phyloP scores from a whole-genome alignment of 805 yeast species.

The Torulaspora franciscae region DNA sequence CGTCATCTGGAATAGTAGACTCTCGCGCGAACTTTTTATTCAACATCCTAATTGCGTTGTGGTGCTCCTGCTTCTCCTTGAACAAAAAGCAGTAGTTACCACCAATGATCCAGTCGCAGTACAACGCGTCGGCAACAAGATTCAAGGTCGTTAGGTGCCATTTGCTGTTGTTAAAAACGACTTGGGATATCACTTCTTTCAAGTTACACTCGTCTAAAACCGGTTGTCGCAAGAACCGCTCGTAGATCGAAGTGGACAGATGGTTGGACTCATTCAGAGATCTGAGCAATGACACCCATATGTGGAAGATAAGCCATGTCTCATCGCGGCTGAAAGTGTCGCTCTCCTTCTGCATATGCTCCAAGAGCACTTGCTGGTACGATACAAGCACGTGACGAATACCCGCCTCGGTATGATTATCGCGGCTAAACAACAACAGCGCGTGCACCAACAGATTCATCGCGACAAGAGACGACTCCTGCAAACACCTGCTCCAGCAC shows the following conservation, averaged over 20 bases:
- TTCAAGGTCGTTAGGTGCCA: conserved; percentile 6
- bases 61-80: conserved; percentile 16
- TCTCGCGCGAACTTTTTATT: conserved; percentile 1
- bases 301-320: conserved; percentile 15
- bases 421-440: background rate
- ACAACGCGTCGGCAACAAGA: conserved; percentile 13
- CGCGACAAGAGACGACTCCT: conserved; percentile 3
- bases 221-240: conserved; percentile 4
- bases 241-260: background rate
- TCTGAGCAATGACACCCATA: conserved; percentile 15
- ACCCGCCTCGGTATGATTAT: conserved; percentile 1
- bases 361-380: conserved; percentile 13
- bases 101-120: conserved; percentile 14
- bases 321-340: conserved; percentile 4
- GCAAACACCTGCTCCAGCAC: conserved; percentile 11
- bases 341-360: background rate
- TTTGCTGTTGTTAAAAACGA: conserved; percentile 1
- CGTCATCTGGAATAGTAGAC: background rate
- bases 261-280: conserved; percentile 1
- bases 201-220: background rate
- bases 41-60: conserved; percentile 8
- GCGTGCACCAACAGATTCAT: conserved; percentile 5
- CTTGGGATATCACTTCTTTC: conserved; percentile 4
- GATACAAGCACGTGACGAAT: conserved; percentile 9
- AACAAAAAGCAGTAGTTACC: conserved; percentile 2